Evolutionary conservation across 306 rosid species (phyloP).

Genomic region (Pachyrhizus erosus): DNA sequence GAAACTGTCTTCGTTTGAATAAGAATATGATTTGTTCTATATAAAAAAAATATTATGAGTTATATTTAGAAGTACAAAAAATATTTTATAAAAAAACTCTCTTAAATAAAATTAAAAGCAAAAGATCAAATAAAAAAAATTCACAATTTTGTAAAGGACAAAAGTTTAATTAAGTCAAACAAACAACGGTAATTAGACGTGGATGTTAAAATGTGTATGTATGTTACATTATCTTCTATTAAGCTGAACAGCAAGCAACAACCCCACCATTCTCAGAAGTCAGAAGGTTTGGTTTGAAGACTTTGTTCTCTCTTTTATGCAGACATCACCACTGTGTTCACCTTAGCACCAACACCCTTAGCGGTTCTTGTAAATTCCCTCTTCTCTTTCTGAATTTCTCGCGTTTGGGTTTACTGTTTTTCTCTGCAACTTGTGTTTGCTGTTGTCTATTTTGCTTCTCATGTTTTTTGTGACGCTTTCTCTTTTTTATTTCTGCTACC

Average conservation of each 20-base stretch:
- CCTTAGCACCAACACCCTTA: not conserved
- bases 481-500: not conserved
- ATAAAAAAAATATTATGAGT: too few relatives aligned
- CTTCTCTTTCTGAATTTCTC: not conserved
- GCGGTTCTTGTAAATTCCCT: slow-evolving; percentile 7
- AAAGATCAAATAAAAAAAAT: too few relatives aligned
- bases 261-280: not conserved
- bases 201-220: not conserved
- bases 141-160: too few relatives aligned
- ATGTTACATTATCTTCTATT: slow-evolving; percentile 35
- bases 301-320: not conserved
- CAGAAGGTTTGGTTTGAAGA: not conserved
- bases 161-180: too few relatives aligned
- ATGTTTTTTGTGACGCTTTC: not conserved
- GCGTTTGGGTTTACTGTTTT: not conserved
- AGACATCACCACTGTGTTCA: not conserved
- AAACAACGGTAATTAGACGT: too few relatives aligned
- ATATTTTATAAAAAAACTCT: too few relatives aligned
- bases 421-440: not conserved
- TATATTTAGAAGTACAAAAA: too few relatives aligned
- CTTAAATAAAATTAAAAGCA: too few relatives aligned
- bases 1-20: too few relatives aligned
- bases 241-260: not conserved
- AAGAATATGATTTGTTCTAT: too few relatives aligned
- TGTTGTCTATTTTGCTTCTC: not conserved